Evolutionary conservation across 1,139 yeast species (phyloP).

Genomic region (Suhomyces wounanorum): DNA sequence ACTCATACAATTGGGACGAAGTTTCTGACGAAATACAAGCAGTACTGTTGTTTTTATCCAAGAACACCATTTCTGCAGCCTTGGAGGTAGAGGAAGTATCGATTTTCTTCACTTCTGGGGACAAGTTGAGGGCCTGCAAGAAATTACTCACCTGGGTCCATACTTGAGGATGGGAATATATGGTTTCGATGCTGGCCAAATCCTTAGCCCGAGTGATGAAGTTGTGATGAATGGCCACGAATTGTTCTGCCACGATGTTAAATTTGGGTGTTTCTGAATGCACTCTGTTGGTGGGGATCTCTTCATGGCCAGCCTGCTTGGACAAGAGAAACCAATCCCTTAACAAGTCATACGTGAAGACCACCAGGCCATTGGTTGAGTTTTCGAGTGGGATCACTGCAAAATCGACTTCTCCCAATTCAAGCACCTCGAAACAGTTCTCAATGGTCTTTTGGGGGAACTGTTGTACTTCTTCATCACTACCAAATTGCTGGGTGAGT

Average conservation of each 20-base stretch:
- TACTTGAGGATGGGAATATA: conserved; percentile 95
- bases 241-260: conserved; percentile 72
- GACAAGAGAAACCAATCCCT: conserved; percentile 57
- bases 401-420: conserved; percentile 52
- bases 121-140: conserved; percentile 36
- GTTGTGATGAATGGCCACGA: conserved; percentile 81
- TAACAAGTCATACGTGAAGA: conserved; percentile 76
- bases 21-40: conserved; percentile 54
- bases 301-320: conserved; percentile 4
- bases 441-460: conserved; percentile 60
- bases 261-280: conserved; percentile 31
- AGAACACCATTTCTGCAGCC: conserved; percentile 69
- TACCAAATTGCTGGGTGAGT: conserved; percentile 50
- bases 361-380: conserved; percentile 93
- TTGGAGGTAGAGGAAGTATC: conserved; percentile 80
- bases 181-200: conserved; percentile 47
- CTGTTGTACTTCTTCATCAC: conserved; percentile 27
- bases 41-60: conserved; percentile 37
- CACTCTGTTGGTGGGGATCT: not conserved
- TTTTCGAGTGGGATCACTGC: conserved; percentile 93
- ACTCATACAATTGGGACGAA: conserved; percentile 64
- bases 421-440: conserved; percentile 63
- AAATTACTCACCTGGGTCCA: conserved; percentile 87
- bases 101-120: conserved; percentile 43
- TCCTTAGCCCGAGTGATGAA: conserved; percentile 54